These are phyloP conservation scores for Lentinula boryana DNA, from an alignment of 768 basidiomycete species.

Conservation along the genomic window DNA sequence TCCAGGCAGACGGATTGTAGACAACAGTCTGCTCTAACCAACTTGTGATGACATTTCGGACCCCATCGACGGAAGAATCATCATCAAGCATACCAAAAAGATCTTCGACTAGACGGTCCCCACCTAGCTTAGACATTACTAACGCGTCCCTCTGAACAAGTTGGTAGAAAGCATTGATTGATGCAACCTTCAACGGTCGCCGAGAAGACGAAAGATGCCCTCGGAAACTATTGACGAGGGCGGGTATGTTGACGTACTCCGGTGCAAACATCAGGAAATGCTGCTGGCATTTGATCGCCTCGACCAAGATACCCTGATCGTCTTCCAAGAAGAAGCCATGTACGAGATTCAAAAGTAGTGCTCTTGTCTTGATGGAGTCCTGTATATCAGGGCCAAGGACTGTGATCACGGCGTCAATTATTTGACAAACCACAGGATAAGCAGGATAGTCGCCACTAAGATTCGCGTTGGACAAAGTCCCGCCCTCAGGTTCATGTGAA, in stretches of 20 bases:
- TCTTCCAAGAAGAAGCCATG: conserved; percentile 80
- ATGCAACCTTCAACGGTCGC: conserved; percentile 84
- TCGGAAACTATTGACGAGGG: conserved; percentile 73
- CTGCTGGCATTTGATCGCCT: conserved; percentile 94
- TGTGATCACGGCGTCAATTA: conserved; percentile 89
- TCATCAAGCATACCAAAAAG: conserved; percentile 94
- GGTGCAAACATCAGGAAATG: conserved; percentile 97
- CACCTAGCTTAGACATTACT: conserved; percentile 87
- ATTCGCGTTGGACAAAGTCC: conserved; percentile 75
- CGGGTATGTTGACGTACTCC: conserved; percentile 74
- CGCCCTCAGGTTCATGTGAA: conserved; percentile 91
- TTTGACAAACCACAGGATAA: conserved; percentile 86
- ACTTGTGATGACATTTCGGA: conserved; percentile 85
- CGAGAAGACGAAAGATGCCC: conserved; percentile 74
- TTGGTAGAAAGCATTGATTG: conserved; percentile 94
- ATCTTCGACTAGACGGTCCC: conserved; percentile 90
- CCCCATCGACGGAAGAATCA: conserved; percentile 89
- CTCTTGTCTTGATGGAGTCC: conserved; percentile 76
- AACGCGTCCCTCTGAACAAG: conserved; percentile 94
- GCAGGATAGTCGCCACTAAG: conserved; percentile 86
- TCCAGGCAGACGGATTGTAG: conserved; percentile 95
- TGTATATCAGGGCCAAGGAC: conserved; percentile 94
- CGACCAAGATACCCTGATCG: conserved; percentile 84
- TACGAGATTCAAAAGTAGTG: conserved; percentile 78
- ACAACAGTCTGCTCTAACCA: conserved; percentile 96